phyloP scores from a whole-genome alignment of 2,329 filamentous ascomycete genomes.

The Diplodia scrobiculata region DNA sequence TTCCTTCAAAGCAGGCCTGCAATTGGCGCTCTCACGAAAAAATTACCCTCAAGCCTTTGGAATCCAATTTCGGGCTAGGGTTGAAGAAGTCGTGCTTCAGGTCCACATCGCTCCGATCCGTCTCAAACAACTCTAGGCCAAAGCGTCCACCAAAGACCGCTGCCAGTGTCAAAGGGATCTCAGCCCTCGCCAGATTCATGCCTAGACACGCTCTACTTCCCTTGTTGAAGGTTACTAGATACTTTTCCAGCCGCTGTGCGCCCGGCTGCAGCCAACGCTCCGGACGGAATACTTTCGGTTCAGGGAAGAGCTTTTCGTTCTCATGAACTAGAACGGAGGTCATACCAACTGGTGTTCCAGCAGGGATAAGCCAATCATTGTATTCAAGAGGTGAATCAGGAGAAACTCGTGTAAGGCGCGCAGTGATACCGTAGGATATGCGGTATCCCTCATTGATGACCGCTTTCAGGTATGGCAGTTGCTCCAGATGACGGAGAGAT shows the following conservation, averaged over 20 bases:
- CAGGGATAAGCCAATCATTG: constrained; percentile 28
- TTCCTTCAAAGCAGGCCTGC: neutral
- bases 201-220: constrained; percentile 33
- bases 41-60: constrained; percentile 30
- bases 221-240: constrained; percentile 32
- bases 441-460: constrained; percentile 34
- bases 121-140: constrained; percentile 25
- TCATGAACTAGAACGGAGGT: constrained; percentile 30
- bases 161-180: constrained; percentile 19
- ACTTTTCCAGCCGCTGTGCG: constrained; percentile 32
- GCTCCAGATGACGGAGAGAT: constrained; percentile 19
- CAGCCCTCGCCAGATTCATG: constrained; percentile 26
- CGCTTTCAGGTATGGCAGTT: constrained; percentile 33
- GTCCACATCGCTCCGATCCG: constrained; percentile 30
- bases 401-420: constrained; percentile 32
- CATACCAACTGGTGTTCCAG: constrained; percentile 31
- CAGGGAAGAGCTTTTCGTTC: constrained; percentile 31
- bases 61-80: constrained; percentile 28
- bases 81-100: constrained; percentile 32
- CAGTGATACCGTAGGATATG: constrained; percentile 32
- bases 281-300: constrained; percentile 31
- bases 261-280: constrained; percentile 33
- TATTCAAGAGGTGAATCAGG: constrained; percentile 30
- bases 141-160: constrained; percentile 23
- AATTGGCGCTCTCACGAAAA: neutral